These are phyloP conservation scores for Claviceps lovelessii DNA, from an alignment of 2,329 filamentous ascomycete genomes.

Conservation along the genomic window DNA sequence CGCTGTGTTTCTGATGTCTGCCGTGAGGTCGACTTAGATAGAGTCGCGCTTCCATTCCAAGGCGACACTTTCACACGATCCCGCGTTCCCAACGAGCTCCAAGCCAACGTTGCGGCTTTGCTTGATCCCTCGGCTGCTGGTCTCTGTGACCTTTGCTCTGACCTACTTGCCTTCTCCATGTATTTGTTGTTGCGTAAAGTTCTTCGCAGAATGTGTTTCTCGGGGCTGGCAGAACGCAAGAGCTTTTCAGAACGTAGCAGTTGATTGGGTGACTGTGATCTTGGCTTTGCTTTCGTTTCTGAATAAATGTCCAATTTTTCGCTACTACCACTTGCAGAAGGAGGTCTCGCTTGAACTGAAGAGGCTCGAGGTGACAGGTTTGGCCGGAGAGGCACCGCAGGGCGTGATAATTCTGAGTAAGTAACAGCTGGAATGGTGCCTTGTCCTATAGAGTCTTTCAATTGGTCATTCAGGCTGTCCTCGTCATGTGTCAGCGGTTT, in stretches of 20 bases:
- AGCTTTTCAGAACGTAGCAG: constrained; percentile 22
- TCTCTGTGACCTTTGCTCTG: constrained; percentile 27
- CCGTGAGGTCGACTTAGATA: constrained; percentile 10
- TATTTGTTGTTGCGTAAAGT: constrained; percentile 39
- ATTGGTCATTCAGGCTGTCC: constrained; percentile 9
- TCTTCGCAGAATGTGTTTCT: constrained; percentile 47
- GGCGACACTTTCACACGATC: constrained; percentile 19
- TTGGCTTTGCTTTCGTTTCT: constrained; percentile 11
- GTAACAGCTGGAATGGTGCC: constrained; percentile 69
- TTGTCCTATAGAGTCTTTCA: constrained; percentile 55
- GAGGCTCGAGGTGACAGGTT: constrained; percentile 39
- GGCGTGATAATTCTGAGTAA: constrained; percentile 69
- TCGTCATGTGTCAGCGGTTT: constrained; percentile 10
- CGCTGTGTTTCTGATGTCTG: constrained; percentile 20
- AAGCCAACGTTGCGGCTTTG: constrained; percentile 51
- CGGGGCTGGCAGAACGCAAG: constrained; percentile 40
- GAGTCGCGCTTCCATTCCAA: constrained; percentile 11
- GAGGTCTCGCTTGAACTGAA: constrained; percentile 30
- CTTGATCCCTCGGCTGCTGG: constrained; percentile 38
- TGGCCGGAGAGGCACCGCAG: constrained; percentile 42
- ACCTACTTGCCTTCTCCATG: constrained; percentile 27
- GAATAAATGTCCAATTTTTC: constrained; percentile 8
- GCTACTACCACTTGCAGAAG: constrained; percentile 14
- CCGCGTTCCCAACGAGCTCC: constrained; percentile 32
- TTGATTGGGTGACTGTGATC: constrained; percentile 19